These are phyloP conservation scores for Leccinum uliginosum DNA, from an alignment of 768 basidiomycete genomes.

Conservation along the genomic window DNA sequence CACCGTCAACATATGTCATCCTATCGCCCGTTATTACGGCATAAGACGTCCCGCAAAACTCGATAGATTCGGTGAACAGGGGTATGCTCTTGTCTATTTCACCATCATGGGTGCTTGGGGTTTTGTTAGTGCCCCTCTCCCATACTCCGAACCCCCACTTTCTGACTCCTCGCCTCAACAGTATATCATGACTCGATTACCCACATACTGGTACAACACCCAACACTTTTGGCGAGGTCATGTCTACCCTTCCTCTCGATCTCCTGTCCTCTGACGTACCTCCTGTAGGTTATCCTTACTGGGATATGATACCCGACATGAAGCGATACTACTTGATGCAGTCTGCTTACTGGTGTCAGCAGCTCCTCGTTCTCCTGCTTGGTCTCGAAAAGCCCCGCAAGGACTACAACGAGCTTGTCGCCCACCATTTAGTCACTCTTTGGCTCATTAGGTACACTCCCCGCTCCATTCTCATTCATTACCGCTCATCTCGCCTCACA, in stretches of 20 bases:
- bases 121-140: constrained; percentile 47
- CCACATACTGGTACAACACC: constrained; percentile 84
- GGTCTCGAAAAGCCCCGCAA: constrained; percentile 92
- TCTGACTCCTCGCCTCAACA: constrained; percentile 24
- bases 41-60: constrained; percentile 65
- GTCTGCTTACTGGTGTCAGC: constrained; percentile 91
- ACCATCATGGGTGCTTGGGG: constrained; percentile 67
- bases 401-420: constrained; percentile 82
- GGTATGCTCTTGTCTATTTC: constrained; percentile 84
- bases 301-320: constrained; percentile 78
- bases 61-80: constrained; percentile 87
- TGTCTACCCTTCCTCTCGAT: constrained; percentile 7
- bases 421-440: constrained; percentile 89
- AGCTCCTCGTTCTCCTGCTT: constrained; percentile 79
- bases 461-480: background rate
- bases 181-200: constrained; percentile 79
- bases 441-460: constrained; percentile 81
- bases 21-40: constrained; percentile 67
- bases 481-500: constrained; percentile 25
- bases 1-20: constrained; percentile 59
- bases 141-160: background rate
- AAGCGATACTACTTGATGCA: constrained; percentile 96
- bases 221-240: constrained; percentile 80
- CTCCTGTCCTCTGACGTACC: constrained; percentile 1
- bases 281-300: constrained; percentile 74